Conservation (phyloP, 176 grass and related monocot species). For the Hsuehochloa calcarea region DNA sequence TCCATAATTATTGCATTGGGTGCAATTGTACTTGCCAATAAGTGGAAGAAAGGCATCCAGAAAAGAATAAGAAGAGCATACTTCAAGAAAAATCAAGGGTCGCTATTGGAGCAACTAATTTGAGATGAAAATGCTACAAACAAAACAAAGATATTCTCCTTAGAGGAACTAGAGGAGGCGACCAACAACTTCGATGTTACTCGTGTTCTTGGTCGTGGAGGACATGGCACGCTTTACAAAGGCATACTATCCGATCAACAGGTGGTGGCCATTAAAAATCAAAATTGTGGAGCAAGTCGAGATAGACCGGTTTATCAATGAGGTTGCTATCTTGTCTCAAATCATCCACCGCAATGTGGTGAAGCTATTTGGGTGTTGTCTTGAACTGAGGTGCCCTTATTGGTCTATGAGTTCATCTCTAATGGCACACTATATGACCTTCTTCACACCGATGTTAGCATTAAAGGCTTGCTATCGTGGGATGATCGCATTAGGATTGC, state of each 20-base stretch:
- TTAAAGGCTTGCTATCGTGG: not conserved
- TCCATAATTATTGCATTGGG: not conserved
- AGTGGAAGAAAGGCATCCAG: slow-evolving; percentile 7
- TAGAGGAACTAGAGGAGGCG: slow-evolving; percentile 40
- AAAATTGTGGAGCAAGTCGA: slow-evolving; percentile 40
- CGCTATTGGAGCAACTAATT: not conserved
- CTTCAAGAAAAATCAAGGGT: slow-evolving; percentile 17
- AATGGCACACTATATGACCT: slow-evolving; percentile 27
- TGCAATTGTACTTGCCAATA: not conserved
- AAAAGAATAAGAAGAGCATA: not conserved
- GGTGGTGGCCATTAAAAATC: not conserved
- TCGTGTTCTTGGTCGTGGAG: slow-evolving; percentile 32
- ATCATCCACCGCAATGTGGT: slow-evolving; percentile 46
- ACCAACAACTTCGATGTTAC: slow-evolving; percentile 29
- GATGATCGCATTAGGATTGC: slow-evolving; percentile 38
- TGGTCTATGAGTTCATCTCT: slow-evolving; percentile 46
- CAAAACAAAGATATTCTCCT: slow-evolving; percentile 41
- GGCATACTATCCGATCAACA: too few relatives aligned
- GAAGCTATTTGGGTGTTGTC: slow-evolving; percentile 19
- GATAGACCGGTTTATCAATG: slow-evolving; percentile 58
- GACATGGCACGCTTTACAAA: too few relatives aligned
- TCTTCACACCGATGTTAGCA: not conserved
- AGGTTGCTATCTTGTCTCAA: slow-evolving; percentile 49
- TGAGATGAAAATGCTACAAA: slow-evolving; percentile 9
- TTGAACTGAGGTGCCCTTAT: slow-evolving; percentile 35